Conservation (phyloP, 2,329 filamentous ascomycete species). For the Pseudogymnoascus pannorum region DNA sequence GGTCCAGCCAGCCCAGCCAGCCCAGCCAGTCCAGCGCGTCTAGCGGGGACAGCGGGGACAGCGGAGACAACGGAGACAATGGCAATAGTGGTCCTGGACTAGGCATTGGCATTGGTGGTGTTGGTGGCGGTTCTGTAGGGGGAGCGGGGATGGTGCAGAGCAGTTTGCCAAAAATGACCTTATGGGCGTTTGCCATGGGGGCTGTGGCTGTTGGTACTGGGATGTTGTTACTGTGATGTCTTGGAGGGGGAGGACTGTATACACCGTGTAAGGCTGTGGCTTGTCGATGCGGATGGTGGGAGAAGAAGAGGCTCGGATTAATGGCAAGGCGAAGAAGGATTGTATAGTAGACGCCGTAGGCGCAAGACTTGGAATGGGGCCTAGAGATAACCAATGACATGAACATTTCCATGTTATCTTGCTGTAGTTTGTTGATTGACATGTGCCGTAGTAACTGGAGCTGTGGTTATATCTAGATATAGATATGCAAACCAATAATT, state of each 20-base stretch:
- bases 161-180: not conserved
- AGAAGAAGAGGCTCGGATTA: not conserved
- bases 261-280: not conserved
- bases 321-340: not conserved
- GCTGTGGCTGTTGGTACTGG: not conserved
- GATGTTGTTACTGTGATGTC: not conserved
- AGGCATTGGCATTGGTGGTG: not conserved
- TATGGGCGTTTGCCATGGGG: slow-evolving; percentile 1
- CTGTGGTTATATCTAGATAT: not conserved
- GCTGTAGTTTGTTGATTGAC: not conserved
- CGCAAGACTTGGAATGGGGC: not conserved
- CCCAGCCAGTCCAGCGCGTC: no score
- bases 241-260: not conserved
- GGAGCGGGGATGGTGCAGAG: not conserved
- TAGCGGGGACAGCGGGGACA: no score
- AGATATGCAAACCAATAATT: not conserved
- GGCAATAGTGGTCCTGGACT: not conserved
- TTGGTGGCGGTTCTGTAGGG: not conserved
- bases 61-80: not conserved
- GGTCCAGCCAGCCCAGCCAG: no score
- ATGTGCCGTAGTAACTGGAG: not conserved
- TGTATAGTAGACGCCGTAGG: not conserved
- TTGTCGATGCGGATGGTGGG: not conserved
- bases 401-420: not conserved
- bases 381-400: not conserved